Conservation (phyloP, 2,329 filamentous ascomycete species). For the Juglanconis oblonga region DNA sequence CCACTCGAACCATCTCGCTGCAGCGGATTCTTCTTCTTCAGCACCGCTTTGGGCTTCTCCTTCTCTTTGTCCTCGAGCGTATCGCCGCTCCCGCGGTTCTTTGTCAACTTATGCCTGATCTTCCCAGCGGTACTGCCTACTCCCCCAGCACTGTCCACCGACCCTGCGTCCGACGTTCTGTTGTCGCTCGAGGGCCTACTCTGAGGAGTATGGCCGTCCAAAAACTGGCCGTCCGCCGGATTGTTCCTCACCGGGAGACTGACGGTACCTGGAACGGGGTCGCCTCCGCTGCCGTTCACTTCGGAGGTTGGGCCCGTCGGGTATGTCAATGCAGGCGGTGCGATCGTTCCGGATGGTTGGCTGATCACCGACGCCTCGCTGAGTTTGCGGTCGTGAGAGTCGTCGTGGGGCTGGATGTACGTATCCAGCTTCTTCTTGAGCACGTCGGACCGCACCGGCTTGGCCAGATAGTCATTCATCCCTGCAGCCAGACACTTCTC, state of each 20-base stretch:
- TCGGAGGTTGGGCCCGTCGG: conserved; percentile 4
- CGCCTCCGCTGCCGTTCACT: conserved; percentile 16
- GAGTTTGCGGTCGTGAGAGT: conserved; percentile 10
- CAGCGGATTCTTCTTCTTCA: conserved; percentile 24
- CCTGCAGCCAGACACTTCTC: conserved; percentile 94
- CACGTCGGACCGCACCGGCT: conserved; percentile 86
- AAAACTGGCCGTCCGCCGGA: conserved; percentile 21
- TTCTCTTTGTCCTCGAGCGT: conserved; percentile 10
- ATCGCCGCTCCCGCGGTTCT: conserved; percentile 14
- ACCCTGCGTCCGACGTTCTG: conserved; percentile 27
- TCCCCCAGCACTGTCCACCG: conserved; percentile 22
- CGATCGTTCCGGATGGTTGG: conserved; percentile 15
- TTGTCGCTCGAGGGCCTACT: conserved; percentile 34
- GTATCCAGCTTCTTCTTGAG: conserved; percentile 76
- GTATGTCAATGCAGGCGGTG: conserved; percentile 15
- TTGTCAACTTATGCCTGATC: conserved; percentile 20
- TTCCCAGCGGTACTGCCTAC: conserved; percentile 12
- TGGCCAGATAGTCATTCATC: conserved; percentile 80
- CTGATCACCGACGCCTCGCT: conserved; percentile 16
- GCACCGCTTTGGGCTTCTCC: conserved; percentile 16
- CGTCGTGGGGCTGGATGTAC: conserved; percentile 43
- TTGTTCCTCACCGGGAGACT: conserved; percentile 23
- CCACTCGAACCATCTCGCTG: conserved; percentile 13
- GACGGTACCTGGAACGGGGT: not conserved
- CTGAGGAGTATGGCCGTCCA: conserved; percentile 17